Percentiles rank a stretch among this genome's conserved stretches.
Evolutionary conservation across 129 eudicot genomes (phyloP).

Genomic region (Flaveria ramosissima): DNA sequence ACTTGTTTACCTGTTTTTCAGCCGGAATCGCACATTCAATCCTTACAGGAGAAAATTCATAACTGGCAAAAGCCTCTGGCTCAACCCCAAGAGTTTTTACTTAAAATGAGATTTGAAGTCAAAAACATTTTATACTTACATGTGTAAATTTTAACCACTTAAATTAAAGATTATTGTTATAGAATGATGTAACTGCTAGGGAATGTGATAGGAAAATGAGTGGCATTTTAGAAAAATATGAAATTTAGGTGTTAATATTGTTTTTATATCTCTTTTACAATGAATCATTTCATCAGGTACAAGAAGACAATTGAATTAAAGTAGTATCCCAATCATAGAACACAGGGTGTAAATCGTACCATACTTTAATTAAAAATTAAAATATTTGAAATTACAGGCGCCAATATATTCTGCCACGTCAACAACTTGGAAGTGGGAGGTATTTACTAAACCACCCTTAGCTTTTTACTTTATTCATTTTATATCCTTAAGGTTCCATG

Average conservation of each 20-base stretch:
- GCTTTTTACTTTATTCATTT: neutral
- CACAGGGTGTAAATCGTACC: neutral
- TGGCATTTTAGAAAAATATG: neutral
- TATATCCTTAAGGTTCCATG: neutral
- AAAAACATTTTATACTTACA: too few species aligned
- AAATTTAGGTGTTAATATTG: neutral
- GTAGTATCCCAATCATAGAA: conserved; percentile 18
- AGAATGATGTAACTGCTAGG: neutral
- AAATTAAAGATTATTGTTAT: too few species aligned
- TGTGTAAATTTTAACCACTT: too few species aligned
- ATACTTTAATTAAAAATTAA: neutral
- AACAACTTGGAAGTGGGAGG: neutral
- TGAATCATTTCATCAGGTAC: neutral
- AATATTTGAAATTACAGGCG: neutral
- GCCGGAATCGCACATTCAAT: accelerated
- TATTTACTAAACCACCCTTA: neutral
- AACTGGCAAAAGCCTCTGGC: too few species aligned
- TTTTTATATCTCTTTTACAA: too few species aligned
- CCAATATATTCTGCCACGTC: conserved; percentile 14
- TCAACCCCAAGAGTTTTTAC: too few species aligned
- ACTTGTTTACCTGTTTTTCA: accelerated
- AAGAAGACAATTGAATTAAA: conserved; percentile 20
- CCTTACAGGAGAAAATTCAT: too few species aligned
- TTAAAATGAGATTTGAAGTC: too few species aligned
- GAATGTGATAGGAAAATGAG: neutral